A percentile compares a stretch with the other conserved stretches of the same genome.
Evolutionary conservation across 306 rosid species (phyloP).

Genomic region (Pyrus communis): DNA sequence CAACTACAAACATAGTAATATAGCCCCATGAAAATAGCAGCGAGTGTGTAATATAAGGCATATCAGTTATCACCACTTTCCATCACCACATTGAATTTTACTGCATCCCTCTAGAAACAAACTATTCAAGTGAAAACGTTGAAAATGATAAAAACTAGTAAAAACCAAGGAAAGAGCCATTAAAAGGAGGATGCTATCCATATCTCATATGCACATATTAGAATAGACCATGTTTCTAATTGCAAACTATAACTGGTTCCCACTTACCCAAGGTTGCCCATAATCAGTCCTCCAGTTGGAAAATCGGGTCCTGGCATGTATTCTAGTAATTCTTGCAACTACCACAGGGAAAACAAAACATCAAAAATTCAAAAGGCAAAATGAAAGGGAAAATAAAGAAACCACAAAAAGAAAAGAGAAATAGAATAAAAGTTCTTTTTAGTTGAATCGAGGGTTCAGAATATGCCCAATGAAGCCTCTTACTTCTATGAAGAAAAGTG

Average conservation of each 20-base stretch:
- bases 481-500: not conserved
- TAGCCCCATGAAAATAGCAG: not conserved
- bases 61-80: not conserved
- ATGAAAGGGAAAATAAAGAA: not conserved
- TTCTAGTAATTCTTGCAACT: constrained; percentile 96
- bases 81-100: not conserved
- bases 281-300: constrained; percentile 96
- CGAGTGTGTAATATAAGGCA: not conserved
- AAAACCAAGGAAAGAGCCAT: not conserved
- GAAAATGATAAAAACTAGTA: not conserved
- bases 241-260: not conserved
- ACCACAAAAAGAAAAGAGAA: not conserved
- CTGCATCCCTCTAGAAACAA: not conserved
- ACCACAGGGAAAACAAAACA: constrained; percentile 25
- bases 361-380: not conserved
- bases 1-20: not conserved
- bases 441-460: not conserved
- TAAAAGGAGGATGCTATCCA: not conserved
- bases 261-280: constrained; percentile 92
- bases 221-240: not conserved
- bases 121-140: not conserved
- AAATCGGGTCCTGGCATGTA: constrained; percentile 99
- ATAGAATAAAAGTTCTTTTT: not conserved
- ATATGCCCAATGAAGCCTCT: not conserved
- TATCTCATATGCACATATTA: not conserved